phyloP scores from a whole-genome alignment of 768 basidiomycete species.

The Rhodotorula diobovata region DNA sequence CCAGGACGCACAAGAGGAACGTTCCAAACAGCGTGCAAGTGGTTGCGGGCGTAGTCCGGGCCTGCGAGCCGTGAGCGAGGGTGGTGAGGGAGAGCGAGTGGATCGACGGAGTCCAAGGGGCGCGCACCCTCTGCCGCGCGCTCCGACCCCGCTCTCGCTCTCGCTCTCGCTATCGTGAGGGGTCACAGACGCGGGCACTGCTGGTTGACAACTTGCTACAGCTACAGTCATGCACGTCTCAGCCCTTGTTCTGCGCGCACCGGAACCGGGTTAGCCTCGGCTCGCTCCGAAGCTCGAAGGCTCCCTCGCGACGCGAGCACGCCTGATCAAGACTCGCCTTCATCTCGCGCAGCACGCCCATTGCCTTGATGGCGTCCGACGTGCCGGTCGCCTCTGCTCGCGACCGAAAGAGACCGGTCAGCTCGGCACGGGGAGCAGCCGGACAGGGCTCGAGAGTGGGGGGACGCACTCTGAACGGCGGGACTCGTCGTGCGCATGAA shows the following conservation, averaged over 20 bases:
- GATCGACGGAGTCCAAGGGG: too few relatives aligned
- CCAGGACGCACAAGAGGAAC: not conserved
- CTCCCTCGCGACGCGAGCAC: not conserved
- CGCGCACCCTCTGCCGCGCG: too few relatives aligned
- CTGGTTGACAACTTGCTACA: too few relatives aligned
- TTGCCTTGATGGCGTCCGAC: constrained; percentile 58
- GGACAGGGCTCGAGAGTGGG: not conserved
- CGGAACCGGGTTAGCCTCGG: not conserved
- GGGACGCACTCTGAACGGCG: constrained; percentile 59
- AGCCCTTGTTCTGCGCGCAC: constrained; percentile 28
- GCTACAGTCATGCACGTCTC: not conserved
- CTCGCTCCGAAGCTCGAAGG: not conserved
- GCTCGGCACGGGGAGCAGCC: too few relatives aligned
- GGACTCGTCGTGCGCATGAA: constrained; percentile 75
- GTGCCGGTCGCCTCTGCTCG: constrained; percentile 50
- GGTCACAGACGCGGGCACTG: too few relatives aligned
- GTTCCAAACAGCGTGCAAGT: not conserved
- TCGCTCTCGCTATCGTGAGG: too few relatives aligned
- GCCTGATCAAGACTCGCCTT: constrained; percentile 50
- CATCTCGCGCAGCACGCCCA: constrained; percentile 69
- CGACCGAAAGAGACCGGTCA: not conserved
- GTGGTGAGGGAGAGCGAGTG: too few relatives aligned
- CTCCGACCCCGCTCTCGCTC: too few relatives aligned
- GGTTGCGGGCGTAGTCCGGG: not conserved
- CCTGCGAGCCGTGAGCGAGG: not conserved